These are phyloP conservation scores for Davidsoniella australis DNA, from an alignment of 2,329 filamentous ascomycete genomes.

Conservation along the genomic window DNA sequence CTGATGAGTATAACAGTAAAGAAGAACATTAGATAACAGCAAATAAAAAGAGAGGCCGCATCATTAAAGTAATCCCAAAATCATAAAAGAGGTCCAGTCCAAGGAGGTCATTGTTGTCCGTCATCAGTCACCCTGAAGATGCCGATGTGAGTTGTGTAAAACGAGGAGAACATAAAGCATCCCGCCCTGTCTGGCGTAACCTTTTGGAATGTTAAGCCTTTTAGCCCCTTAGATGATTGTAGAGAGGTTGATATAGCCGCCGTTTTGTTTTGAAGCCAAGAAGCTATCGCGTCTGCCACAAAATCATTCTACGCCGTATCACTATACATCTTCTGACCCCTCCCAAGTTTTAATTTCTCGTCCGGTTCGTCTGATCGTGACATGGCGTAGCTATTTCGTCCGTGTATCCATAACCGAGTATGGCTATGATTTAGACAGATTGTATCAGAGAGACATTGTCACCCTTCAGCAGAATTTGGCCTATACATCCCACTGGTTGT, in stretches of 20 bases:
- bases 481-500: conserved; percentile 27
- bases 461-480: conserved; percentile 73
- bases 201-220: no score
- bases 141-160: no score
- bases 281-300: no score
- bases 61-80: conserved; percentile 7
- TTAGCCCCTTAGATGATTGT: no score
- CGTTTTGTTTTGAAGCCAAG: no score
- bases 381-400: neutral
- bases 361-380: neutral
- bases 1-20: conserved; percentile 2
- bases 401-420: neutral
- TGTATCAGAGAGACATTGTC: conserved; percentile 79
- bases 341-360: neutral
- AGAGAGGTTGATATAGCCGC: no score
- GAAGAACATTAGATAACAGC: conserved; percentile 10
- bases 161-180: no score
- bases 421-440: conserved; percentile 7
- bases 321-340: neutral
- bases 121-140: no score
- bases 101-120: neutral
- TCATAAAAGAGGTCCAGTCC: conserved; percentile 3
- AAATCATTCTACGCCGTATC: neutral
- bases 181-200: no score
- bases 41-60: conserved; percentile 7